Conservation (phyloP, 2,329 filamentous ascomycete genomes). For the Nothophaeocryptopus gaeumannii region DNA sequence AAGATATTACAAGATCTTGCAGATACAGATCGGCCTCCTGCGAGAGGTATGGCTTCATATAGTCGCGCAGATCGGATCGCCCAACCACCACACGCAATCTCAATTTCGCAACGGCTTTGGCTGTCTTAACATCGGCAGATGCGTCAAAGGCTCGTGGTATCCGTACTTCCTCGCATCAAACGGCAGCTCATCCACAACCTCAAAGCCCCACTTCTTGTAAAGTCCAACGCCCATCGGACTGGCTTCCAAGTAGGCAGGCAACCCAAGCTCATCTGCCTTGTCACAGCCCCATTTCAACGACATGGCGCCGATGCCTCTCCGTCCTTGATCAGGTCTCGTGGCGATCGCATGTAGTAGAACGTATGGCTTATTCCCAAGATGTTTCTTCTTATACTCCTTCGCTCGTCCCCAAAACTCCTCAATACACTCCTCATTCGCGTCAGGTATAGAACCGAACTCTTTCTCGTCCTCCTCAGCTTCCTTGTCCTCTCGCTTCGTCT, state of each 20-base stretch:
- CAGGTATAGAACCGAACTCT: conserved; percentile 19
- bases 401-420: conserved; percentile 25
- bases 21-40: too few species aligned
- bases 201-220: conserved; percentile 41
- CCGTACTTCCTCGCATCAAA: conserved; percentile 32
- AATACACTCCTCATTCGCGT: conserved; percentile 17
- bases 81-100: too few species aligned
- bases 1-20: too few species aligned
- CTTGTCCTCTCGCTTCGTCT: conserved; percentile 26
- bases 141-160: conserved; percentile 23
- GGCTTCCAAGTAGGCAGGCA: conserved; percentile 42
- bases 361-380: conserved; percentile 29
- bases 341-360: conserved; percentile 31
- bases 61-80: too few species aligned
- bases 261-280: conserved; percentile 39
- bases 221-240: conserved; percentile 38
- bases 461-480: conserved; percentile 21
- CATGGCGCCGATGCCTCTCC: conserved; percentile 40
- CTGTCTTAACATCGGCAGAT: conserved; percentile 29
- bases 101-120: conserved; percentile 5
- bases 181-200: conserved; percentile 26
- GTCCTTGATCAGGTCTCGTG: conserved; percentile 41
- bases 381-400: conserved; percentile 21
- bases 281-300: conserved; percentile 40
- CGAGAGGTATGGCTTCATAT: too few species aligned